Evolutionary conservation across 345 rosid species (phyloP).

Genomic region (Limnanthes douglasii): DNA sequence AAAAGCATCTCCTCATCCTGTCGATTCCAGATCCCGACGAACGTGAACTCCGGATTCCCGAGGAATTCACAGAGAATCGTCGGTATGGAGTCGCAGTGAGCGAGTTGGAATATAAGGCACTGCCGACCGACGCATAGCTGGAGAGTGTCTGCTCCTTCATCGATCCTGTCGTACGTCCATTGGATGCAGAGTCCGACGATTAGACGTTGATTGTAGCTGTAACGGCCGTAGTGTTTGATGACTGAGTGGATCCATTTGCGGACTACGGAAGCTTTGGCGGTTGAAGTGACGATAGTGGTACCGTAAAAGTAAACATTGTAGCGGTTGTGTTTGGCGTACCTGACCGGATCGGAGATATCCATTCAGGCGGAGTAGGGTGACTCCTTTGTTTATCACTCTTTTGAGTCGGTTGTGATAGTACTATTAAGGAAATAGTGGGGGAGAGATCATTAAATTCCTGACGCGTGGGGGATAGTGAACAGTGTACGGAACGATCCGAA

Average conservation of each 20-base stretch:
- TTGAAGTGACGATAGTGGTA: slow-evolving; percentile 8
- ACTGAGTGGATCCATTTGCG: slow-evolving; percentile 9
- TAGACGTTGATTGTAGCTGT: background rate
- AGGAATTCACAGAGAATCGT: slow-evolving; percentile 9
- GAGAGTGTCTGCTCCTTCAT: slow-evolving; percentile 9
- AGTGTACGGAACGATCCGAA: too few species aligned
- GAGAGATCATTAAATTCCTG: too few species aligned
- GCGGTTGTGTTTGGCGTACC: background rate
- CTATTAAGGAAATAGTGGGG: too few species aligned
- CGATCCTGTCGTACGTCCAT: slow-evolving; percentile 7
- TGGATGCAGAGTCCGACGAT: slow-evolving; percentile 21
- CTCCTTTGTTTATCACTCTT: too few species aligned
- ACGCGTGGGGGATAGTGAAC: too few species aligned
- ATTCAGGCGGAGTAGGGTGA: too few species aligned
- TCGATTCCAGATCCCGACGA: too few species aligned
- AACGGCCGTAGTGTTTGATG: background rate
- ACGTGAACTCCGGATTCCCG: slow-evolving; percentile 3
- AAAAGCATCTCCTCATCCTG: slow-evolving; percentile 13
- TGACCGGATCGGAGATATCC: too few species aligned
- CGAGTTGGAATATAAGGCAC: slow-evolving; percentile 20
- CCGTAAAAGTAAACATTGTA: slow-evolving; percentile 13
- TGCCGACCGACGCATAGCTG: slow-evolving; percentile 16
- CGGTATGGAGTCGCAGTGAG: slow-evolving; percentile 6
- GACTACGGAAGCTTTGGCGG: slow-evolving; percentile 9
- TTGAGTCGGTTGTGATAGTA: too few species aligned